These are phyloP conservation scores for Pseudogymnoascus sp. DNA, from an alignment of 2,329 filamentous ascomycete genomes.

Conservation along the genomic window DNA sequence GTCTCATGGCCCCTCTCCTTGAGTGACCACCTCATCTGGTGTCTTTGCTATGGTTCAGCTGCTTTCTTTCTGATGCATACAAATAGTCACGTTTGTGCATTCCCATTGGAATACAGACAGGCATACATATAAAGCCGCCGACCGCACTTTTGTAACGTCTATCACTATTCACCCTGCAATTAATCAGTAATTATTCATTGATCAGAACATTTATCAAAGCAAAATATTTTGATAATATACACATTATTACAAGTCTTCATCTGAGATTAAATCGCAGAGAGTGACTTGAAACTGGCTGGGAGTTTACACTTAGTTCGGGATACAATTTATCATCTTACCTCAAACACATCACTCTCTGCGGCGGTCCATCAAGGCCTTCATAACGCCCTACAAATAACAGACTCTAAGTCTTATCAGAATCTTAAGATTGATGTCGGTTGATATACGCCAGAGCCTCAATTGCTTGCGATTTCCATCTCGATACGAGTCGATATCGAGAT, in stretches of 20 bases:
- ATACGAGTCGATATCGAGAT: constrained; percentile 47
- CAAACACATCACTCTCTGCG: not conserved
- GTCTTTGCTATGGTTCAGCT: too few relatives aligned
- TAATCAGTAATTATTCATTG: too few relatives aligned
- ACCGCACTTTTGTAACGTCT: not conserved
- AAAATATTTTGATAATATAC: not conserved
- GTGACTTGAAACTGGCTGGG: not conserved
- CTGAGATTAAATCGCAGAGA: not conserved
- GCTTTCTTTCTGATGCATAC: not conserved
- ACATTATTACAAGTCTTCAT: not conserved
- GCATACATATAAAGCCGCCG: not conserved
- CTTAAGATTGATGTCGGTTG: constrained; percentile 48
- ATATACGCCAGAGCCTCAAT: constrained; percentile 43
- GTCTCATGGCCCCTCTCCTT: not conserved
- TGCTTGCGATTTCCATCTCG: constrained; percentile 46
- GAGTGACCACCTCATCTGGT: not conserved
- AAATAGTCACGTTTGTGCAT: not conserved
- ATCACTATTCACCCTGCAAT: not conserved
- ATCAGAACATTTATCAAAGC: too few relatives aligned
- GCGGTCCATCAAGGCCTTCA: not conserved
- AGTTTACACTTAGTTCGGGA: not conserved
- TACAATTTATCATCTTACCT: not conserved
- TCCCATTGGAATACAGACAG: not conserved
- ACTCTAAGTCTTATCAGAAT: not conserved
- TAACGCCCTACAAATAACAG: not conserved